phyloP scores from a whole-genome alignment of 345 rosid genomes.

The Gossypium longicalyx region DNA sequence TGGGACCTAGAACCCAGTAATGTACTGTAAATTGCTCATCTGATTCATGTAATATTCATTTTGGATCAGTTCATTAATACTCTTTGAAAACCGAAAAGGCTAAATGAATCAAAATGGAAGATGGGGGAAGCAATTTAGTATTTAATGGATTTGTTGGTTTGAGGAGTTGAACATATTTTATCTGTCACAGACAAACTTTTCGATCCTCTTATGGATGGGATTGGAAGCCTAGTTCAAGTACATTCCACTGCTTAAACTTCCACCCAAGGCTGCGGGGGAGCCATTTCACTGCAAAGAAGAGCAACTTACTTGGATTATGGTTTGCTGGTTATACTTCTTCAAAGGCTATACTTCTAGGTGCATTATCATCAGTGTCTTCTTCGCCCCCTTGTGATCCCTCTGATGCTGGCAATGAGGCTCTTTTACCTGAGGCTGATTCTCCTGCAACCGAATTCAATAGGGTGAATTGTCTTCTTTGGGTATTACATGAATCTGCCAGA shows the following conservation, averaged over 20 bases:
- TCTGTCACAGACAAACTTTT: constrained; percentile 31
- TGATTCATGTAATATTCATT: not conserved
- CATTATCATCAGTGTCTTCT: constrained; percentile 28
- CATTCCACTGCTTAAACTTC: constrained; percentile 24
- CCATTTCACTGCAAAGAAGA: constrained; percentile 19
- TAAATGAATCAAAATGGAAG: not conserved
- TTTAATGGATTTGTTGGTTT: not conserved
- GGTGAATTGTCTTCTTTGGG: constrained; percentile 54
- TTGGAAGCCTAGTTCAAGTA: constrained; percentile 13
- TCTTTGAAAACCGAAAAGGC: not conserved
- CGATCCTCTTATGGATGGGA: constrained; percentile 24
- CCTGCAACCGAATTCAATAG: constrained; percentile 36
- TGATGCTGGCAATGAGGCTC: constrained; percentile 25
- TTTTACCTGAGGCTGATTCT: constrained; percentile 17
- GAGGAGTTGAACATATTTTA: constrained; percentile 7
- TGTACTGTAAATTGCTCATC: not conserved
- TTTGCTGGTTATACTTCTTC: constrained; percentile 20
- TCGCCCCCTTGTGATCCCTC: constrained; percentile 23
- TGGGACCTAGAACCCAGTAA: not conserved
- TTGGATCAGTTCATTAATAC: not conserved
- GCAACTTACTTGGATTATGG: constrained; percentile 15
- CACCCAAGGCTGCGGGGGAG: constrained; percentile 22
- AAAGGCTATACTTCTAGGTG: constrained; percentile 22
- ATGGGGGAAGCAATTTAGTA: not conserved
- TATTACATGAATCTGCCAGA: constrained; percentile 54